Evolutionary conservation across 768 basidiomycete species (phyloP).

Genomic region (Leccinum fibrillosum): DNA sequence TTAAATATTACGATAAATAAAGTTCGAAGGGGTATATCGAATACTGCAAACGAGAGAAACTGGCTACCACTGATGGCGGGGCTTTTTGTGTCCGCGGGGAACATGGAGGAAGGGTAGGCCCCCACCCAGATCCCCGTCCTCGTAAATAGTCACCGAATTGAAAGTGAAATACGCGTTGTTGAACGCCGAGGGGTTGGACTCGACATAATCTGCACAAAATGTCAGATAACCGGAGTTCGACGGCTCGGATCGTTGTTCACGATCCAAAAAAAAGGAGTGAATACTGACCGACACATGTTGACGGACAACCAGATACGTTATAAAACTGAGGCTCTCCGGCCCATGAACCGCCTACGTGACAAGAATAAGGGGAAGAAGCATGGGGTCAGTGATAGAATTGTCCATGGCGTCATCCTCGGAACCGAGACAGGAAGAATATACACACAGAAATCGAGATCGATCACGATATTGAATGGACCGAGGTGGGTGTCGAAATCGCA

Average conservation of each 20-base stretch:
- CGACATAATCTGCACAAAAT: constrained; percentile 27
- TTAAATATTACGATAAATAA: background rate
- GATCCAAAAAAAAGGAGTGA: background rate
- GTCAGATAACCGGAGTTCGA: background rate
- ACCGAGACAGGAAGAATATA: background rate
- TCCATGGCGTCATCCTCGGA: background rate
- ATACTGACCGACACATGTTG: constrained; percentile 25
- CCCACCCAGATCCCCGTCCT: background rate
- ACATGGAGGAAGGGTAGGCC: background rate
- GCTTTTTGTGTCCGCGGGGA: background rate
- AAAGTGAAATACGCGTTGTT: constrained; percentile 40
- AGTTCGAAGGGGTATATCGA: background rate
- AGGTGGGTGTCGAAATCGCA: constrained; percentile 59
- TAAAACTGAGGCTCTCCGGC: constrained; percentile 23
- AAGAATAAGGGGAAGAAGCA: background rate
- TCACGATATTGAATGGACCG: constrained; percentile 53
- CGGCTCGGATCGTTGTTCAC: background rate
- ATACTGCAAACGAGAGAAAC: background rate
- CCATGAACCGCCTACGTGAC: constrained; percentile 26
- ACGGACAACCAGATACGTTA: constrained; percentile 22
- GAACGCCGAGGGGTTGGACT: constrained; percentile 38
- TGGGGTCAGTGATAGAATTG: background rate
- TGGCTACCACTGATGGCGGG: background rate
- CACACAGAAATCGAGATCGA: constrained; percentile 43
- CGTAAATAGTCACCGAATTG: constrained; percentile 36